phyloP scores from a whole-genome alignment of 225 moss, liverwort and hornwort species.

The Pseudisothecium myosuroides region DNA sequence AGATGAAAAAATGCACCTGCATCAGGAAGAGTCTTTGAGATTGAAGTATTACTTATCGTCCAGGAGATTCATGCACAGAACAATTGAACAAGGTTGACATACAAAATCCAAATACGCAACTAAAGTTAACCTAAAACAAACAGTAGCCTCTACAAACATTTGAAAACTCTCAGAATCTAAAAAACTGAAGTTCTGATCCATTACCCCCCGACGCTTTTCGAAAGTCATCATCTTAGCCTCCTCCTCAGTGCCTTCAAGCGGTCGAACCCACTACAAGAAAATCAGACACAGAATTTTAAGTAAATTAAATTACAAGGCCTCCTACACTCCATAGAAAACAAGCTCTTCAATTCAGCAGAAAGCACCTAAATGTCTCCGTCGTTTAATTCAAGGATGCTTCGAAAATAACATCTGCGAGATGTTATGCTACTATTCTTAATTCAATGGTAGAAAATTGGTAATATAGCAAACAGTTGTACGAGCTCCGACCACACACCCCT shows the following conservation, averaged over 20 bases:
- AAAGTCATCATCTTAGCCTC: conserved; percentile 57
- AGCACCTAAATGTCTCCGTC: too few relatives aligned
- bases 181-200: background rate
- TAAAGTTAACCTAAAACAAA: too few relatives aligned
- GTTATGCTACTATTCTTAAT: background rate
- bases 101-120: background rate
- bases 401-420: background rate
- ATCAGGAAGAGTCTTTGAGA: background rate
- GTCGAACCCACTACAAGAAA: conserved; percentile 45
- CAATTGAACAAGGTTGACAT: background rate
- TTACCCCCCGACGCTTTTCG: conserved; percentile 75
- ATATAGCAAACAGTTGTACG: background rate
- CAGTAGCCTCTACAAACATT: background rate
- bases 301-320: background rate
- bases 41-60: background rate
- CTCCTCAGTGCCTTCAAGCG: conserved; percentile 41
- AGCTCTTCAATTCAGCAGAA: background rate
- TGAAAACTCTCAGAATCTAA: background rate
- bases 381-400: background rate
- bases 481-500: background rate
- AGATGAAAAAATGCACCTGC: conserved; percentile 67
- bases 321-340: background rate
- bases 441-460: background rate
- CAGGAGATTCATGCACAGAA: background rate
- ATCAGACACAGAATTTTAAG: too few relatives aligned